Evolutionary conservation across 192 early-diverging fungal species (phyloP), one percentile per base, ranked within the genome.

Genomic region (Coemansia furcata): DNA sequence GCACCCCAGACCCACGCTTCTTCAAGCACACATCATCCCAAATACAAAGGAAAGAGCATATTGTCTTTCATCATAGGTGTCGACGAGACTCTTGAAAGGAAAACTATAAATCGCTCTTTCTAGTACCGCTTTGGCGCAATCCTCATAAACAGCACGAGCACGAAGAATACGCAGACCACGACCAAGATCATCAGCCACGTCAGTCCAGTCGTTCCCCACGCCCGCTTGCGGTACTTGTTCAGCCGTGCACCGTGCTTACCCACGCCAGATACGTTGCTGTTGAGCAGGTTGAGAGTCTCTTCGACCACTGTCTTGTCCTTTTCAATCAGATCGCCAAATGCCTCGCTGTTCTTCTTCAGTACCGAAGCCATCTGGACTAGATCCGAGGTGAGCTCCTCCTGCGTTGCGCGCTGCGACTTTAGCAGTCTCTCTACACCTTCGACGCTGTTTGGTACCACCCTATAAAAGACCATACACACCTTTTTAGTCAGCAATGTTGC

Each of bases 181-280:
- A 78, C 67, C 36, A 75, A 67, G 47, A 83, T 66, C 47, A 65
- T 61, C 64, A 75, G 50, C 81, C 76, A 78, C 8, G 81, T 83
- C 63, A 83, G 50, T 17, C 81, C 81, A 6, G 81, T 78, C 23
- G 81, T 83, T 55, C 76, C 81, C 81, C 81, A 83, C 29, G 81
- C 69, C 30, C 71, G 76, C 70, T 75, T 76, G 66, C 81, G 81
- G 73, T 76, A 83, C 65, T 76, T 72, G 54, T 46, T 54, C 35
- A 83, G 69, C 43, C 77, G 69, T 5, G 42, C 59, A 17, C 81
- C 77, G n/a, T 83, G 81, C 37, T 26, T 61, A 21, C 65, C 65
- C 36, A 83, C 65, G 14, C 73, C 61, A n/a, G 67, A 40, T 33
- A 72, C 68, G 64, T 74, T 83, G 43, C 62, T 57, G 26, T 63